A percentile compares a stretch with the other conserved stretches of the same genome.
These are phyloP conservation scores for Mimosa bimucronata DNA, from an alignment of 306 rosid genomes.

Conservation along the genomic window DNA sequence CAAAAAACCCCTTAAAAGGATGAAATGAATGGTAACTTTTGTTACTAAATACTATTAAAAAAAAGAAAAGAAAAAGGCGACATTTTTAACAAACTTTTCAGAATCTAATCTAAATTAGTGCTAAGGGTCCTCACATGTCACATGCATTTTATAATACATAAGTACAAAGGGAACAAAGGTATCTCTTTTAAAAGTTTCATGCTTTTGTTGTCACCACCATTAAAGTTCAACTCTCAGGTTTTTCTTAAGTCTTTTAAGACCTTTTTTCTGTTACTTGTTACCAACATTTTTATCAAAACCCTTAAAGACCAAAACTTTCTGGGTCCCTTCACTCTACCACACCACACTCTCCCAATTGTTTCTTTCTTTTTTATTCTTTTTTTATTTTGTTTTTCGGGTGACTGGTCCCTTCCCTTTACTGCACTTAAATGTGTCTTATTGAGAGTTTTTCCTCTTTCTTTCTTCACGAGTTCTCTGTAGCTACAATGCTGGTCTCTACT, in stretches of 20 bases:
- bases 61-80: background rate
- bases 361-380: background rate
- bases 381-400: background rate
- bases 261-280: conserved; percentile 1
- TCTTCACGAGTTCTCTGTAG: conserved; percentile 50
- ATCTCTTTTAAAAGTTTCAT: conserved; percentile 31
- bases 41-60: background rate
- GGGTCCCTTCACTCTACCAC: conserved; percentile 58
- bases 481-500: conserved; percentile 37
- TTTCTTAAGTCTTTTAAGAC: conserved; percentile 20
- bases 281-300: conserved; percentile 36
- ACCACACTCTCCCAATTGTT: background rate
- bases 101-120: conserved; percentile 29
- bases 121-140: conserved; percentile 38
- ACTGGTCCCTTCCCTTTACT: conserved; percentile 72
- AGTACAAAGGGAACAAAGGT: conserved; percentile 43
- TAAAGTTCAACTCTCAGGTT: conserved; percentile 43
- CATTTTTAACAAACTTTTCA: conserved; percentile 3
- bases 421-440: conserved; percentile 53
- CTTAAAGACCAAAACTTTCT: conserved; percentile 35
- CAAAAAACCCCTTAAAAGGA: conserved; percentile 38
- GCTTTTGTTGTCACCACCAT: conserved; percentile 43
- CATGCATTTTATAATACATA: conserved; percentile 45
- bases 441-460: conserved; percentile 38
- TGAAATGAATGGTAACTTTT: conserved; percentile 31